A percentile compares a stretch with the other conserved stretches of the same genome.
Evolutionary conservation across 371 early-diverging fungal species (phyloP).

Genomic region (Lichtheimia ornata): DNA sequence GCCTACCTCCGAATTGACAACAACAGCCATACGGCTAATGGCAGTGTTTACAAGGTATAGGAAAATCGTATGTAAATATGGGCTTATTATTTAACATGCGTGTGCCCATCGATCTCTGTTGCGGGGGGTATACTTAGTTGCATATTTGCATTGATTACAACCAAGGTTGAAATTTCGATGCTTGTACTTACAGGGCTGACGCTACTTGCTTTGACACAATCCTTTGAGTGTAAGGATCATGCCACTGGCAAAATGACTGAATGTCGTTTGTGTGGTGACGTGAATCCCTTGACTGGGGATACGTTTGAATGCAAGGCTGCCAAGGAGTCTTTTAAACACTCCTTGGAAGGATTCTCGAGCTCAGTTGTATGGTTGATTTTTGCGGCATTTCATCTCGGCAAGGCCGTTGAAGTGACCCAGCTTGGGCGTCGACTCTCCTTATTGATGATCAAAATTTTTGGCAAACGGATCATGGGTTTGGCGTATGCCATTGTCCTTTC

Average conservation of each 20-base stretch:
- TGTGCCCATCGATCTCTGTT: too few relatives aligned
- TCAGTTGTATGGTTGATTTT: slow-evolving; percentile 71
- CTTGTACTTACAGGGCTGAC: slow-evolving; percentile 56
- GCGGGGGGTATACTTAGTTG: slow-evolving; percentile 36
- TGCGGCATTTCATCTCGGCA: slow-evolving; percentile 73
- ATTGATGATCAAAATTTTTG: slow-evolving; percentile 53
- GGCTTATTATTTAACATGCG: too few relatives aligned
- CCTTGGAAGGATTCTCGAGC: slow-evolving; percentile 61
- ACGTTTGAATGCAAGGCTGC: slow-evolving; percentile 54
- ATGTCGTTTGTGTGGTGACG: slow-evolving; percentile 55
- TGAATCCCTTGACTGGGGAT: slow-evolving; percentile 24
- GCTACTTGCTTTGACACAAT: slow-evolving; percentile 53
- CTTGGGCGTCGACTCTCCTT: slow-evolving; percentile 63
- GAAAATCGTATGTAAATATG: not conserved
- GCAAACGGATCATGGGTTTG: slow-evolving; percentile 55
- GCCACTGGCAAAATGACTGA: slow-evolving; percentile 50
- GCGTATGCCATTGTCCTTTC: slow-evolving; percentile 61
- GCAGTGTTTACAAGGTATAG: slow-evolving; percentile 49
- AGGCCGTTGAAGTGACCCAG: slow-evolving; percentile 61
- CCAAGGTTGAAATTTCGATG: slow-evolving; percentile 59
- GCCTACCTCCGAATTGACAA: slow-evolving; percentile 35
- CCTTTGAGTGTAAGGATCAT: slow-evolving; percentile 60
- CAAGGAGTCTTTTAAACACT: slow-evolving; percentile 60
- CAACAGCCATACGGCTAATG: slow-evolving; percentile 43
- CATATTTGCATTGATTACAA: slow-evolving; percentile 62